Evolutionary conservation across 306 rosid species (phyloP), one percentile per base, ranked within the genome.

Genomic region (Pterocarpus macrocarpus): DNA sequence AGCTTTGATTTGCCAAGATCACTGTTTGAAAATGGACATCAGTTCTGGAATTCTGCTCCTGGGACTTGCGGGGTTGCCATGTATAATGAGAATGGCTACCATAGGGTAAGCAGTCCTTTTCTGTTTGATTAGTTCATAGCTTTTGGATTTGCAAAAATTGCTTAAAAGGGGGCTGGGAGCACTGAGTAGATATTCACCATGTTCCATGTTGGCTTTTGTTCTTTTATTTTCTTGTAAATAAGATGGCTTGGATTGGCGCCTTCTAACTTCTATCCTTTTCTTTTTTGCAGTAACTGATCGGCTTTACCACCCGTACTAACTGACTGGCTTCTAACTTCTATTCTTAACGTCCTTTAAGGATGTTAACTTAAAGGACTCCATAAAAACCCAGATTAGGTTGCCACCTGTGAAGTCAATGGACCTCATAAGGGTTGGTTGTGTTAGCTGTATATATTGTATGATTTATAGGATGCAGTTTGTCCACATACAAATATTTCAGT

Each of bases 211-310:
- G 15, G 70, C 32, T 43, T 81, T 49, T 76, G 39, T 45, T 69
- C 30, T 78, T 22, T 44, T 34, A 55, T 74, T 56, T 69, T 69
- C 9, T 30, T 30, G 56, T 56, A 53, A 77, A 69, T 34, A 45
- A 61, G n/a, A 71, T 59, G 30, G 16, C 14, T 73, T 76, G 84
- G 35, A 15, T 58, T 82, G 62, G 57, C 57, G 13, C 79, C 17
- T 68, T 56, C 64, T 71, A 62, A 33, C 66, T 73, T 82, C 36
- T 16, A 16, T 55, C 9, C 61, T 55, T 55, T 55, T 55, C 12
- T n/a, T 55, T 80, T 74, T 75, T 91, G 92, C 89, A 92, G 97
- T 89, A 86, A 86, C 67, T 76, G 85, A 85, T 28, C 41, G 79
- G 58, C 44, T 64, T 39, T 62, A 58, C 63, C 70, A 4, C 8